Percentiles rank a stretch among this genome's conserved stretches.
Evolutionary conservation across 768 basidiomycete genomes (phyloP).

Genomic region (Trametes meyenii): DNA sequence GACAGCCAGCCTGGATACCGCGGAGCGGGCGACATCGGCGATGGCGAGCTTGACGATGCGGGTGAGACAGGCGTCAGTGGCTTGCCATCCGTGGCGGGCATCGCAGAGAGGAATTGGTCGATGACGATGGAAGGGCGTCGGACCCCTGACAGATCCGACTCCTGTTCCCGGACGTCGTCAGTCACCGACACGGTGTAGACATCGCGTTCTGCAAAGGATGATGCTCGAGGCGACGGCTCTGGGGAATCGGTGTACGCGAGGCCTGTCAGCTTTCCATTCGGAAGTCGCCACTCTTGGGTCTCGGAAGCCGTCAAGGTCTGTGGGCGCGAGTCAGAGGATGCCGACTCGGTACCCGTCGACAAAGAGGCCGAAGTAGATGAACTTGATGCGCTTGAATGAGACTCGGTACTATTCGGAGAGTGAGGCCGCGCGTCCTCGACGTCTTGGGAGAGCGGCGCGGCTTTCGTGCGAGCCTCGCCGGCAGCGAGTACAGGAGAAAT

Average conservation of each 20-base stretch:
- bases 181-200: conserved; percentile 24
- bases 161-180: conserved; percentile 22
- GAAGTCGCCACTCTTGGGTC: conserved; percentile 22
- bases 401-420: conserved; percentile 30
- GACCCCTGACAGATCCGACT: conserved; percentile 2
- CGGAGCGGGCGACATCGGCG: conserved; percentile 48
- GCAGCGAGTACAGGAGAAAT: conserved; percentile 27
- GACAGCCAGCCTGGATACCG: conserved; percentile 68
- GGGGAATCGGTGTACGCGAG: conserved; percentile 28
- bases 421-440: conserved; percentile 22
- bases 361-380: conserved; percentile 20
- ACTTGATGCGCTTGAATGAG: conserved; percentile 27
- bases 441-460: conserved; percentile 8
- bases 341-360: conserved; percentile 23
- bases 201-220: conserved; percentile 24
- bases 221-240: conserved; percentile 26
- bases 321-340: conserved; percentile 24
- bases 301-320: conserved; percentile 23
- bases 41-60: conserved; percentile 26
- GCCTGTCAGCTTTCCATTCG: conserved; percentile 10
- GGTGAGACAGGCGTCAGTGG: conserved; percentile 24
- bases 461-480: conserved; percentile 7
- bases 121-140: conserved; percentile 31
- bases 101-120: conserved; percentile 18
- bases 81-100: conserved; percentile 9